These are phyloP conservation scores for Castanea sativa DNA, from an alignment of 306 rosid genomes.

Conservation along the genomic window DNA sequence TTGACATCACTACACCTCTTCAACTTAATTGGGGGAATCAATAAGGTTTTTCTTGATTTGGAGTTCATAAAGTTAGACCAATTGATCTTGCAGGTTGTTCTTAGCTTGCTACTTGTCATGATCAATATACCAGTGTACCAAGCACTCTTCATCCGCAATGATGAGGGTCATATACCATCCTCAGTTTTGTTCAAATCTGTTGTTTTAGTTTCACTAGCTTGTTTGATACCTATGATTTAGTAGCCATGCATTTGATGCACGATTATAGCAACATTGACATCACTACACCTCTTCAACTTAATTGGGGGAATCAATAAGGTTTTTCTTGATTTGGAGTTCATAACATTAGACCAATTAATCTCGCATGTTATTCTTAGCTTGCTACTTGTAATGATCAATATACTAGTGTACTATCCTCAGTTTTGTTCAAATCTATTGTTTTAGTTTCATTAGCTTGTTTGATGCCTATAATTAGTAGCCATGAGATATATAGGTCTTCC, in stretches of 20 bases:
- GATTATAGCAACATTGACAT: slow-evolving; percentile 25
- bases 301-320: slow-evolving; percentile 37
- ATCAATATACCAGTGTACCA: slow-evolving; percentile 37
- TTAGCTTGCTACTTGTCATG: slow-evolving; percentile 14
- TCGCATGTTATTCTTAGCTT: slow-evolving; percentile 19
- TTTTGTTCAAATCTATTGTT: slow-evolving; percentile 40
- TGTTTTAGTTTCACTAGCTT: slow-evolving; percentile 36
- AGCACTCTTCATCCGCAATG: slow-evolving; percentile 59
- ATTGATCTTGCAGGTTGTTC: slow-evolving; percentile 21
- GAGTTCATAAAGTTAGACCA: not conserved
- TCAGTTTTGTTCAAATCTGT: slow-evolving; percentile 44
- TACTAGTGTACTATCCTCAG: slow-evolving; percentile 33
- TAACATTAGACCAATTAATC: slow-evolving; percentile 3
- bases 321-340: slow-evolving; percentile 9
- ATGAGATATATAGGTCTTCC: too few relatives aligned
- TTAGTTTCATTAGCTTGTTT: slow-evolving; percentile 35
- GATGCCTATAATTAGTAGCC: not conserved
- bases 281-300: slow-evolving; percentile 43
- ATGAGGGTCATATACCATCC: slow-evolving; percentile 45
- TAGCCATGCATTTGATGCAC: too few relatives aligned
- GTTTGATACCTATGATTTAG: not conserved
- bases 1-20: slow-evolving; percentile 48
- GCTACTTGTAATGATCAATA: slow-evolving; percentile 19
- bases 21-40: slow-evolving; percentile 37
- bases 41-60: slow-evolving; percentile 19